Base-by-base conservation (phyloP, 2,329 filamentous ascomycete species). In the Mycosphaerella sp. region DNA sequence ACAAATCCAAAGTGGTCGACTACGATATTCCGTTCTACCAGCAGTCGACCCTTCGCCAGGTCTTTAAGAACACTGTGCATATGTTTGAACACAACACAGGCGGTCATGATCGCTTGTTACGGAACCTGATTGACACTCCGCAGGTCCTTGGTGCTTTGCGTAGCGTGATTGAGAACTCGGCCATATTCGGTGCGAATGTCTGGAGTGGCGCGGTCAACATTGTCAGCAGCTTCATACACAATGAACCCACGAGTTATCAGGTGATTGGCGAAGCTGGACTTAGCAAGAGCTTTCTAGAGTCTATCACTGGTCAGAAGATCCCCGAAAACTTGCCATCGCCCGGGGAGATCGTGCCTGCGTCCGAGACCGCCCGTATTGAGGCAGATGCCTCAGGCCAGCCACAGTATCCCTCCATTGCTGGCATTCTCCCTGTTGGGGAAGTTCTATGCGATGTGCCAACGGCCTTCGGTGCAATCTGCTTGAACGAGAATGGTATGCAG, bases 121-220 rank as follows among this genome's bases (percentile, higher is more conserved):
- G 94, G 49, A 98, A 97, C 64, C 73, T 98, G 53, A 94, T 96
- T 42, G 94, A 98, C 68, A 95, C 93, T 40, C 86, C 90, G 18
- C 86, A 86, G 54, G 76, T 98, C 41, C 77, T 98, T 41, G 79
- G 76, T 17, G 88, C 87, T 51, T 77, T 99, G 44, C 84, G 87
- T 48, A 78, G 83, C 34, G 87, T 98, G 41, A 86, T 96, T 57
- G 82, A 85, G 57, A 86, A 95, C 62, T 84, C 87, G 34, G 76
- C 76, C 46, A 76, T 84, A 34, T 99, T 90, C 66, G 93, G 93
- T 10, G 93, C 91, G 2, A 85, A 93, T 53, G 89, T 97, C 4
- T 99, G 93, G 93, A 95, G 89, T 43, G 90, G 90, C 66, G 86
- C 89, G 6, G 88, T 95, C 55, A 90, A 85, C 49, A 91, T 96